Conservation (phyloP, 805 yeast species). For the Yarrowia divulgata region DNA sequence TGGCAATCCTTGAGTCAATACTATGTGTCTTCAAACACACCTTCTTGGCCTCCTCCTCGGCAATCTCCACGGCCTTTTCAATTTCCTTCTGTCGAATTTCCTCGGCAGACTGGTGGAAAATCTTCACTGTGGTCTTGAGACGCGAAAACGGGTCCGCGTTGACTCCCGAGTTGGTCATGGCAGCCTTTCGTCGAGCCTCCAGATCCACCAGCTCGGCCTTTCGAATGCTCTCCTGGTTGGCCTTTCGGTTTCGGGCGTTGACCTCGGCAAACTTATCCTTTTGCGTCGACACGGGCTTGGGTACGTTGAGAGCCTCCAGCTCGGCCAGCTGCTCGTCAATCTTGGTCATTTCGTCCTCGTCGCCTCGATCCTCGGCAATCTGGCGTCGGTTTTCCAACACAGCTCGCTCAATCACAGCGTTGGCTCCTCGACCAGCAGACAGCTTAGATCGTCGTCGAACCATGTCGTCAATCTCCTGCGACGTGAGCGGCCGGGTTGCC, state of each 20-base stretch:
- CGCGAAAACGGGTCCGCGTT: constrained; percentile 84
- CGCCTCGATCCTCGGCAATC: constrained; percentile 65
- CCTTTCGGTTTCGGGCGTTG: constrained; percentile 83
- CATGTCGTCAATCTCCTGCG: constrained; percentile 76
- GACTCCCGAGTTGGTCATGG: constrained; percentile 49
- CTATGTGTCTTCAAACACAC: constrained; percentile 17
- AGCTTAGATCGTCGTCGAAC: constrained; percentile 73
- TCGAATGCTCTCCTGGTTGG: constrained; percentile 77
- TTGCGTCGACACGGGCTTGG: constrained; percentile 34
- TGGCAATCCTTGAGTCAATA: constrained; percentile 7
- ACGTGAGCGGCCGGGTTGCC: constrained; percentile 70
- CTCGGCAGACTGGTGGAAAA: constrained; percentile 65
- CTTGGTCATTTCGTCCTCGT: constrained; percentile 48
- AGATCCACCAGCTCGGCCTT: constrained; percentile 76
- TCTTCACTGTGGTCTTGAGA: constrained; percentile 83
- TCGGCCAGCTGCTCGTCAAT: constrained; percentile 49
- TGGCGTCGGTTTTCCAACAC: constrained; percentile 74
- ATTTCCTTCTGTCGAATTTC: constrained; percentile 56
- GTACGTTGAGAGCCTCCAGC: constrained; percentile 44
- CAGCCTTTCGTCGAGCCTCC: constrained; percentile 58
- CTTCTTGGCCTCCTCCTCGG: constrained; percentile 29
- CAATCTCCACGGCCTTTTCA: constrained; percentile 36
- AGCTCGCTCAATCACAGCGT: constrained; percentile 78
- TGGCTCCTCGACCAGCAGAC: constrained; percentile 67
- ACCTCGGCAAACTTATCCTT: constrained; percentile 66